Evolutionary conservation across 2,329 filamentous ascomycete species (phyloP).

Genomic region (Chaetomiaceae sp.): DNA sequence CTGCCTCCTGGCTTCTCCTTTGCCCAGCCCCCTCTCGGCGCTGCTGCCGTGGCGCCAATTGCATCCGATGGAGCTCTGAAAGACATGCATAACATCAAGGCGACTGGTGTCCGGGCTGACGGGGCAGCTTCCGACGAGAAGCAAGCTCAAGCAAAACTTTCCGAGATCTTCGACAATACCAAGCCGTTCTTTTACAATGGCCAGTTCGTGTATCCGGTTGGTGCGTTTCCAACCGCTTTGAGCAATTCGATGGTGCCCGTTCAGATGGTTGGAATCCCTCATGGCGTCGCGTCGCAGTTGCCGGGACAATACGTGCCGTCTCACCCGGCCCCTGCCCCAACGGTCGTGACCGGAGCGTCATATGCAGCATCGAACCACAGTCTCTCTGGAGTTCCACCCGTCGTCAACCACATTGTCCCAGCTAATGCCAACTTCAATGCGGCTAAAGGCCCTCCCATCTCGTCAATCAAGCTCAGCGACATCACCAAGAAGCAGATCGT

Average conservation of each 20-base stretch:
- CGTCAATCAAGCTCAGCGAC: conserved; percentile 56
- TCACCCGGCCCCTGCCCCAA: conserved; percentile 2
- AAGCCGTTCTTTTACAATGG: conserved; percentile 36
- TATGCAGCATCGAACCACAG: conserved; percentile 9
- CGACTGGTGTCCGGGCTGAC: conserved; percentile 8
- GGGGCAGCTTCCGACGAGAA: conserved; percentile 20
- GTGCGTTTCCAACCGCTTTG: conserved; percentile 23
- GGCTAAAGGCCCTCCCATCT: conserved; percentile 39
- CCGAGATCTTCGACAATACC: conserved; percentile 41
- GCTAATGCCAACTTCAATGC: conserved; percentile 23
- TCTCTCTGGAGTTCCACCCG: conserved; percentile 16
- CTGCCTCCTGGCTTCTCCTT: conserved; percentile 27
- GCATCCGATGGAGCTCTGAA: conserved; percentile 16
- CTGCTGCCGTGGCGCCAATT: conserved; percentile 11
- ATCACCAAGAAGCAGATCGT: conserved; percentile 55
- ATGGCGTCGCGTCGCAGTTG: conserved; percentile 15
- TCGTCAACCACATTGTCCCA: conserved; percentile 14
- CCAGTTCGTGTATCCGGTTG: conserved; percentile 31
- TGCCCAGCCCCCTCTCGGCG: conserved; percentile 15
- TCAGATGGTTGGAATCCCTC: conserved; percentile 22
- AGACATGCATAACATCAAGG: conserved; percentile 23
- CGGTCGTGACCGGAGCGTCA: conserved; percentile 8
- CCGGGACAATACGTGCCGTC: conserved; percentile 16
- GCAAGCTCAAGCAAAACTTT: conserved; percentile 31
- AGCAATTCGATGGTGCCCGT: conserved; percentile 20